phyloP scores from a whole-genome alignment of 1,284 basidiomycete genomes.

The Vanrija sp. region DNA sequence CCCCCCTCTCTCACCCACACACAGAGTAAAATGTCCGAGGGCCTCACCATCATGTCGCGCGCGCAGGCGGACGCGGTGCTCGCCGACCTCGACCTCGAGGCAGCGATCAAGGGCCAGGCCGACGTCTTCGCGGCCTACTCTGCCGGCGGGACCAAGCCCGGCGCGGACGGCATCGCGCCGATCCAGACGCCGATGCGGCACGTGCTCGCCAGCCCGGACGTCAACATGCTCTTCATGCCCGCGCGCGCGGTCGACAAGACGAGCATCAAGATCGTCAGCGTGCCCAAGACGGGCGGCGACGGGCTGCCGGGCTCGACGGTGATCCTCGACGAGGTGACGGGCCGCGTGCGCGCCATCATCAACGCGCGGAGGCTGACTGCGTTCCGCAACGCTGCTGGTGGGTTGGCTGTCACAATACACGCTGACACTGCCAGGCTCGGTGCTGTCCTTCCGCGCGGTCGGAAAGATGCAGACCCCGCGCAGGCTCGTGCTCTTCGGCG shows the following conservation, averaged over 20 bases:
- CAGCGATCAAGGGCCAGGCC: constrained; percentile 38
- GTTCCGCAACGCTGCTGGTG: constrained; percentile 72
- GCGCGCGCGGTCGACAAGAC: constrained; percentile 45
- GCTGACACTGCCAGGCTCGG: constrained; percentile 57
- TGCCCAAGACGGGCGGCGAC: constrained; percentile 55
- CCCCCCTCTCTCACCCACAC: no score
- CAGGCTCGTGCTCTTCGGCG: constrained; percentile 65
- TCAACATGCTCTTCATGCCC: constrained; percentile 49
- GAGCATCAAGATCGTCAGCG: constrained; percentile 65
- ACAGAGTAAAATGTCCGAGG: neutral
- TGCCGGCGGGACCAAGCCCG: neutral
- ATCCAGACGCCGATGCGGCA: constrained; percentile 44
- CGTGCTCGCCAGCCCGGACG: constrained; percentile 21
- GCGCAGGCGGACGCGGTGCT: constrained; percentile 38
- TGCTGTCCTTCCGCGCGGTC: constrained; percentile 60
- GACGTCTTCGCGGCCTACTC: constrained; percentile 40
- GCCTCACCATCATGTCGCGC: constrained; percentile 32
- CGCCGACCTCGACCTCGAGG: constrained; percentile 23
- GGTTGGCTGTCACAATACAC: constrained; percentile 22
- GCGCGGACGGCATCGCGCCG: constrained; percentile 5
- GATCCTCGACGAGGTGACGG: constrained; percentile 66
- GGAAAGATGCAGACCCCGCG: constrained; percentile 43
- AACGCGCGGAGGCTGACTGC: constrained; percentile 74
- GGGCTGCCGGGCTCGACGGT: constrained; percentile 74
- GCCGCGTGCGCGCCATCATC: constrained; percentile 64